Evolutionary conservation across 192 early-diverging fungal genomes (phyloP), one percentile per base, ranked within the genome.

Genomic region (Helicostylum pulchrum): DNA sequence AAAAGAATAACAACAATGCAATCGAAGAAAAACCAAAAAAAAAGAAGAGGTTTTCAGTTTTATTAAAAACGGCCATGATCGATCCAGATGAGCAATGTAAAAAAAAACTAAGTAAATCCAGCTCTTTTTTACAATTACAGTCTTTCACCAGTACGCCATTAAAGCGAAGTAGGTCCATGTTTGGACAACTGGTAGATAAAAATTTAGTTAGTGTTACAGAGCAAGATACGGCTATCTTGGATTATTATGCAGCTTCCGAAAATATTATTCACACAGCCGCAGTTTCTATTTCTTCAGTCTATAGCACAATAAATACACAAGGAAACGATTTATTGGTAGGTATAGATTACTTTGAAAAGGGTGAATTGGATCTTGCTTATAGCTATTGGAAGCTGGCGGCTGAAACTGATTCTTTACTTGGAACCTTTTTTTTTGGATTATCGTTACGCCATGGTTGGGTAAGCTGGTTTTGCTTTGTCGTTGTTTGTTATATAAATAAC

Each of bases 371-470:
- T 43, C 87, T 87, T 51, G 88, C 89, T 7, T 87, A 87, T 5
- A 70, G 78, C 7, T 89, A 87, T 61, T 88, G 87, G 70, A 77
- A 83, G 36, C 80, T 83, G 14, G 87, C 88, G 3, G 88, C 90
- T 8, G 82, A 88, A 62, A 62, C 68, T 36, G 77, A 83, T 8
- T 83, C 80, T 59, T 85, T 87, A n/a, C 75, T 89, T 1, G 88
- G 88, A 7, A 80, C 88, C 75, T 76, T 89, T 56, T 81, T 91
- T 64, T 89, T 87, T 65, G 90, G 90, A 1, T 66, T 91, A 42
- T 86, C 90, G 11, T 76, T 88, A 14, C 81, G 90, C 15, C 90
- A 91, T 69, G 90, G 90, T 36, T 91, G 90, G 90, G 82, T 73
- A 58, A 67, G 62, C 26, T 49, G 53, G 21, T 17, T 17, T n/a